Evolutionary conservation across 2,329 filamentous ascomycete genomes (phyloP).

Genomic region (Sarocladium strictum): DNA sequence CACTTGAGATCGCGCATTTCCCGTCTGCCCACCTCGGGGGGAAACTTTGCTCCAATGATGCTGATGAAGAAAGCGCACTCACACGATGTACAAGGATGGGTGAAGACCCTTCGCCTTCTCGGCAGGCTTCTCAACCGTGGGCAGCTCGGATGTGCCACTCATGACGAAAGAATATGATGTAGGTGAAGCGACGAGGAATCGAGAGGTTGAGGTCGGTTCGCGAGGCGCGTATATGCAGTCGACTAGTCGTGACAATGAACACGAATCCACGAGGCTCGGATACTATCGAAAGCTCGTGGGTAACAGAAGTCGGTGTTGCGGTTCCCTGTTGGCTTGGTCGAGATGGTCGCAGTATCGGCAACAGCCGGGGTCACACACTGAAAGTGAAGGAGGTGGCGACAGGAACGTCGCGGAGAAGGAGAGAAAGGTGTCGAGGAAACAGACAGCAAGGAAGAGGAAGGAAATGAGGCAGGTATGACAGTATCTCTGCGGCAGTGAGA

Average conservation of each 20-base stretch:
- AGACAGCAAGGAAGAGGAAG: not conserved
- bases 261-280: no score
- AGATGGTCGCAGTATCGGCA: no score
- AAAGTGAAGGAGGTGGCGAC: not conserved
- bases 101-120: not conserved
- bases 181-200: not conserved
- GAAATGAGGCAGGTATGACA: not conserved
- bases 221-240: not conserved
- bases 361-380: not conserved
- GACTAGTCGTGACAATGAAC: not conserved
- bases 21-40: no score
- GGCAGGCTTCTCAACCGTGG: not conserved
- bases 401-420: no score
- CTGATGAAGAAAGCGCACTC: not conserved
- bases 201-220: not conserved
- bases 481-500: not conserved
- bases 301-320: not conserved
- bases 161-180: not conserved
- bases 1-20: no score
- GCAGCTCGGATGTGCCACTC: not conserved
- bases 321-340: no score
- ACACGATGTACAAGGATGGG: slow-evolving; percentile 8
- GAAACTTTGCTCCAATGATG: no score
- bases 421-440: not conserved
- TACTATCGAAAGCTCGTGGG: not conserved